Percentiles rank a stretch among this genome's conserved stretches.
phyloP scores from a whole-genome alignment of 169 alveolate genomes.

The Cryptosporidium sp. region DNA sequence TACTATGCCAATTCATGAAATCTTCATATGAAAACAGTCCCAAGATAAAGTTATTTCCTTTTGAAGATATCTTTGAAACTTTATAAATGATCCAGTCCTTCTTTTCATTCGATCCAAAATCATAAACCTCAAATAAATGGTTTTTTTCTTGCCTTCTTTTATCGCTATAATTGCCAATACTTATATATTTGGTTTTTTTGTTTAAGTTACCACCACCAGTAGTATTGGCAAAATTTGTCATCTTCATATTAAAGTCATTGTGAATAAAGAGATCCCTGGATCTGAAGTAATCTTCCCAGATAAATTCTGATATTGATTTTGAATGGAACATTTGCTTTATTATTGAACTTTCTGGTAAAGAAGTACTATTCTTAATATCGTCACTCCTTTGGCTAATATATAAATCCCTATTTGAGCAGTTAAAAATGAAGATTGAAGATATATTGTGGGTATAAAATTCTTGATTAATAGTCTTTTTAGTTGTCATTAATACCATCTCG shows the following conservation, averaged over 20 bases:
- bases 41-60: slow-evolving; percentile 7
- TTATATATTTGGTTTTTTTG: slow-evolving; percentile 20
- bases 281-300: slow-evolving; percentile 42
- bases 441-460: not conserved
- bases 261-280: slow-evolving; percentile 36
- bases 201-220: not conserved
- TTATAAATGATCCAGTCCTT: slow-evolving; percentile 43
- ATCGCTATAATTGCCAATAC: slow-evolving; percentile 7
- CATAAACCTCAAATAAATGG: slow-evolving; percentile 41
- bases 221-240: not conserved
- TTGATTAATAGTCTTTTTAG: not conserved
- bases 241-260: not conserved
- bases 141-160: slow-evolving; percentile 13
- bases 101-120: slow-evolving; percentile 50
- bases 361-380: not conserved
- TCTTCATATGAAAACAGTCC: slow-evolving; percentile 55
- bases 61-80: slow-evolving; percentile 7
- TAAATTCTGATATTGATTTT: slow-evolving; percentile 16
- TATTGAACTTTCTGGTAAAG: not conserved
- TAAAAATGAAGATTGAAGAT: slow-evolving; percentile 35
- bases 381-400: slow-evolving; percentile 32
- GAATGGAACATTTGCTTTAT: slow-evolving; percentile 12
- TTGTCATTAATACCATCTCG: slow-evolving; percentile 35
- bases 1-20: slow-evolving; percentile 54
- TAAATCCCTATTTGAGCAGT: slow-evolving; percentile 24